A percentile compares a stretch with the other conserved stretches of the same genome.
Conservation (phyloP, 495 filamentous ascomycete species). For the Bryoglossum gracile region DNA sequence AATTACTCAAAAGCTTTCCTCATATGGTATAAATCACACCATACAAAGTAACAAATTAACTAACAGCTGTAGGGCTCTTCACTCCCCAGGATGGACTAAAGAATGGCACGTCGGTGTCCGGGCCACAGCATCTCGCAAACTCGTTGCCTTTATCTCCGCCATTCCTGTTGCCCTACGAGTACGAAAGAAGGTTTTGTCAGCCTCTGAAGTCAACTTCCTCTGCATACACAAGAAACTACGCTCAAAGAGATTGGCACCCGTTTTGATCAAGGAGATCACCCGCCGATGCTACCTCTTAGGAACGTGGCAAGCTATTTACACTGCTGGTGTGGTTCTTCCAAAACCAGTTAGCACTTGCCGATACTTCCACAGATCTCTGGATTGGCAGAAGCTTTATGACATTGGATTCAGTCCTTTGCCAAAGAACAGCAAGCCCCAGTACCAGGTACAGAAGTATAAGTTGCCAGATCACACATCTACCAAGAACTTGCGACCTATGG, state of each 20-base stretch:
- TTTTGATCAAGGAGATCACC: slow-evolving; percentile 96
- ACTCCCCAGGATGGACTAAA: slow-evolving; percentile 90
- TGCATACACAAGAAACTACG: slow-evolving; percentile 97
- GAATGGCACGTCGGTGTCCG: slow-evolving; percentile 95
- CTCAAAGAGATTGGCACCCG: slow-evolving; percentile 80
- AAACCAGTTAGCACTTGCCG: slow-evolving; percentile 85
- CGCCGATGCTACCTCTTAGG: slow-evolving; percentile 74
- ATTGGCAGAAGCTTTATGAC: slow-evolving; percentile 94
- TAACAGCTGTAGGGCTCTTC: slow-evolving; percentile 65
- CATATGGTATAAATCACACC: slow-evolving; percentile 57
- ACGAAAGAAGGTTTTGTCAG: slow-evolving; percentile 62
- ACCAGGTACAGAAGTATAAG: slow-evolving; percentile 72
- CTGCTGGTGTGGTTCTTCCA: slow-evolving; percentile 81
- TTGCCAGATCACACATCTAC: slow-evolving; percentile 66
- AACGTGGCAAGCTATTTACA: slow-evolving; percentile 93
- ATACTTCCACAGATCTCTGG: slow-evolving; percentile 86
- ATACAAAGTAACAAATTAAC: slow-evolving; percentile 4
- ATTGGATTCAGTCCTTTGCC: slow-evolving; percentile 86
- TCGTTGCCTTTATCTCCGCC: slow-evolving; percentile 92
- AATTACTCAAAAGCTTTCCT: slow-evolving; percentile 85
- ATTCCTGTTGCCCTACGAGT: slow-evolving; percentile 78
- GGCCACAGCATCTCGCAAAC: slow-evolving; percentile 62
- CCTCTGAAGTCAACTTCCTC: slow-evolving; percentile 94
- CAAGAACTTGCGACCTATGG: slow-evolving; percentile 69
- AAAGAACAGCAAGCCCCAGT: slow-evolving; percentile 66